A percentile compares a stretch with the other conserved stretches of the same genome.
These are phyloP conservation scores for Raffaelea ambrosiae DNA, from an alignment of 2,329 filamentous ascomycete genomes.

Conservation along the genomic window DNA sequence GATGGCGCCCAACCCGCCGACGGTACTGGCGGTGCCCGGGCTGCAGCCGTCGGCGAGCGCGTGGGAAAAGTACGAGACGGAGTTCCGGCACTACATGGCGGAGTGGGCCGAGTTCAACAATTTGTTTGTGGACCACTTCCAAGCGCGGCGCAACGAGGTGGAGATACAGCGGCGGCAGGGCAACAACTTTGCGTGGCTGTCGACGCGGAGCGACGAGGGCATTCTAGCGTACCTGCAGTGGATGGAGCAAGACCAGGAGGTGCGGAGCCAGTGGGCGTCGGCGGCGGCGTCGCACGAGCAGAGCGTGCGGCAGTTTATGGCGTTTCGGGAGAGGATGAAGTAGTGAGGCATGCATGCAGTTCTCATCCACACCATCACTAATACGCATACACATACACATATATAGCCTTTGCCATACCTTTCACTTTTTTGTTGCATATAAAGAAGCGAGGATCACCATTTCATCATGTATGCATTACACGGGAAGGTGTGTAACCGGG, in stretches of 20 bases:
- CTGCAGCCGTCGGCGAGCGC: slow-evolving; percentile 31
- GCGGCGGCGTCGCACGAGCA: slow-evolving; percentile 52
- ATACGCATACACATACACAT: too few relatives aligned
- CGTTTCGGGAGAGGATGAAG: slow-evolving; percentile 34
- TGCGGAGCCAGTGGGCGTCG: slow-evolving; percentile 51
- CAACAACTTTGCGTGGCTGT: slow-evolving; percentile 38
- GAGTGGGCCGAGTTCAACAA: slow-evolving; percentile 43
- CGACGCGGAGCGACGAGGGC: slow-evolving; percentile 31
- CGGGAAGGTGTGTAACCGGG: too few relatives aligned
- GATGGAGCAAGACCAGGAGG: slow-evolving; percentile 55
- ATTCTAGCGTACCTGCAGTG: slow-evolving; percentile 51
- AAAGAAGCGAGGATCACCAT: too few relatives aligned
- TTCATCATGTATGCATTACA: too few relatives aligned
- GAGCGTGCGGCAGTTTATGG: slow-evolving; percentile 50
- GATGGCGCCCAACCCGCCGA: slow-evolving; percentile 37
- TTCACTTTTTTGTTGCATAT: too few relatives aligned
- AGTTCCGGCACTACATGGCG: slow-evolving; percentile 45
- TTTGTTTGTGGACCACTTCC: slow-evolving; percentile 47
- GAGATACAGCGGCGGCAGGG: slow-evolving; percentile 24
- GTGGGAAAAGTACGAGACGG: slow-evolving; percentile 43
- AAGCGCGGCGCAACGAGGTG: slow-evolving; percentile 38
- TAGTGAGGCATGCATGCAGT: background rate
- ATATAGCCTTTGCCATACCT: too few relatives aligned
- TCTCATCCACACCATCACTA: too few relatives aligned
- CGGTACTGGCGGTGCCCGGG: slow-evolving; percentile 31